Percentiles rank a stretch among this genome's conserved stretches.
Evolutionary conservation across 805 yeast genomes (phyloP).

Genomic region (Zygoascus biomembranicola): DNA sequence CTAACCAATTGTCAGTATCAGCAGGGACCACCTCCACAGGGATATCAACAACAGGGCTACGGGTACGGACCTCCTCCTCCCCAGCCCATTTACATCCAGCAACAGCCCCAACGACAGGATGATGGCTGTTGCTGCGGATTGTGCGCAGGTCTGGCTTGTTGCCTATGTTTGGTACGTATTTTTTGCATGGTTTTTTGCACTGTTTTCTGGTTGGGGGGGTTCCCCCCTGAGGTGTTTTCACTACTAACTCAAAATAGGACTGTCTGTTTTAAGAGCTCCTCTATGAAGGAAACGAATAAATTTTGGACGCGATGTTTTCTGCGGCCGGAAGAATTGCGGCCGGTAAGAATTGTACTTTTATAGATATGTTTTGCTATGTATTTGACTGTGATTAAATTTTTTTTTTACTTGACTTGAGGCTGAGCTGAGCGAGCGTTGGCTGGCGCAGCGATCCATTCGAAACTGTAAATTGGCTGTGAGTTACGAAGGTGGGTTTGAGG

Average conservation of each 20-base stretch:
- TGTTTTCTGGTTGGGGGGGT: neutral
- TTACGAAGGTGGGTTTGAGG: too few relatives aligned
- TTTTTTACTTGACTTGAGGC: neutral
- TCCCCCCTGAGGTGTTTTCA: neutral
- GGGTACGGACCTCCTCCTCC: neutral
- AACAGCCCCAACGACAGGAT: constrained; percentile 18
- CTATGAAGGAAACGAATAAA: too few relatives aligned
- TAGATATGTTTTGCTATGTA: neutral
- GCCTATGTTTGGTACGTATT: constrained; percentile 23
- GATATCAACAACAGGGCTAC: neutral
- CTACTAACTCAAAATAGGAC: constrained; percentile 8
- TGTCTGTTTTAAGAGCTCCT: constrained; percentile 12
- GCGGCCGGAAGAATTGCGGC: too few relatives aligned
- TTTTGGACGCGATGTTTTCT: too few relatives aligned
- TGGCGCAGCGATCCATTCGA: too few relatives aligned
- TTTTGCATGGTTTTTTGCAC: constrained; percentile 7
- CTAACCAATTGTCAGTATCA: constrained; percentile 3
- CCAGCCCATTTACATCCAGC: constrained; percentile 24
- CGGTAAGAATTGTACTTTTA: neutral
- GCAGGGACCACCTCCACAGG: constrained; percentile 5
- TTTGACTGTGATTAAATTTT: neutral
- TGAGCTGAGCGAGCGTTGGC: too few relatives aligned
- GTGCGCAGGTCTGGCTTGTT: constrained; percentile 29
- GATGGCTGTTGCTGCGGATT: constrained; percentile 28
- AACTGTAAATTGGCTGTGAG: too few relatives aligned